These are phyloP conservation scores for Euphorbia corollata DNA, from an alignment of 441 rosid genomes.

Conservation along the genomic window DNA sequence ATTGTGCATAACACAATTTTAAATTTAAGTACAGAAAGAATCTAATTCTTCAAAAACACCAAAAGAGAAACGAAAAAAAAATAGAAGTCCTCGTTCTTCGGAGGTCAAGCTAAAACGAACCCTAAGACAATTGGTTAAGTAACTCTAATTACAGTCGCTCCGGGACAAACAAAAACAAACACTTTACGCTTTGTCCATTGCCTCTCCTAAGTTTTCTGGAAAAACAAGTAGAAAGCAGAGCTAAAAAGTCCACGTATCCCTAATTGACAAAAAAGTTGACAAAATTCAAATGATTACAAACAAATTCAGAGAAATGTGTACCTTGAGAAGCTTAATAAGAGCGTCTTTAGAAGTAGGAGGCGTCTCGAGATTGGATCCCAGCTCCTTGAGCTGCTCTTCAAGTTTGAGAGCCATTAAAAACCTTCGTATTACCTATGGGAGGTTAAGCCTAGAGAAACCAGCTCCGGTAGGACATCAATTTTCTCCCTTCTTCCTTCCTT, in stretches of 20 bases:
- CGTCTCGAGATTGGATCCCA: slow-evolving; percentile 85
- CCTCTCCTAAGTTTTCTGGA: slow-evolving; percentile 3
- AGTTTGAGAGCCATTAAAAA: slow-evolving; percentile 56
- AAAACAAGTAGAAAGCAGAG: slow-evolving; percentile 3
- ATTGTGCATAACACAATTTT: neutral
- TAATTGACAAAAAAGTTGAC: slow-evolving; percentile 13
- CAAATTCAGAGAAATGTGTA: slow-evolving; percentile 24
- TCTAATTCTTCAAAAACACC: neutral
- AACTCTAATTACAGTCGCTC: neutral
- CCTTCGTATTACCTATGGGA: slow-evolving; percentile 3
- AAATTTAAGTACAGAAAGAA: slow-evolving; percentile 13
- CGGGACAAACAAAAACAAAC: slow-evolving; percentile 14
- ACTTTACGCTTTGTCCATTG: slow-evolving; percentile 5
- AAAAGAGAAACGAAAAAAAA: neutral
- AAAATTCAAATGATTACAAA: slow-evolving; percentile 1
- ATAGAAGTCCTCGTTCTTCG: neutral
- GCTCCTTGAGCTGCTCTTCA: slow-evolving; percentile 59
- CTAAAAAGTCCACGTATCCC: neutral
- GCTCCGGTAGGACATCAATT: slow-evolving; percentile 12
- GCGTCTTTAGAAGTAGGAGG: slow-evolving; percentile 74
- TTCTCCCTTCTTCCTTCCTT: neutral
- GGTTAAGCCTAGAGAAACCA: neutral
- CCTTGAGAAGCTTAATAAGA: slow-evolving; percentile 84
- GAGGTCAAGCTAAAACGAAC: slow-evolving; percentile 6
- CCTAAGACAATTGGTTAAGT: neutral